Conservation (phyloP, 441 rosid genomes). For the Raphanus hybrid region DNA sequence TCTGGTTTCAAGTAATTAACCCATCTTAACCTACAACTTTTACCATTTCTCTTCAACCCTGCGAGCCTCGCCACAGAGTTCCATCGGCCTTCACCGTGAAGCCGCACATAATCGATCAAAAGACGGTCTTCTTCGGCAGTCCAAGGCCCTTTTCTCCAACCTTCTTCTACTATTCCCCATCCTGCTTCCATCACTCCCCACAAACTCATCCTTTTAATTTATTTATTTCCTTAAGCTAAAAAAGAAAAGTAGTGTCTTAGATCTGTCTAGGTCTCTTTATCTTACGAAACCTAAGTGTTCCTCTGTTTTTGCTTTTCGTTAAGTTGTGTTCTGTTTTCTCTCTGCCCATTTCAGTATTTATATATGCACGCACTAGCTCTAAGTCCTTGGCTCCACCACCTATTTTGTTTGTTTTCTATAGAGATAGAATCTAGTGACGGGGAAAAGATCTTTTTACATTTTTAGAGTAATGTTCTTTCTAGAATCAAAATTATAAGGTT, state of each 20-base stretch:
- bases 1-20: constrained; percentile 96
- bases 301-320: constrained; percentile 39
- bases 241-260: constrained; percentile 14
- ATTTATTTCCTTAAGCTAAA: background rate
- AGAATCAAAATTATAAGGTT: constrained; percentile 33
- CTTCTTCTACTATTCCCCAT: constrained; percentile 73
- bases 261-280: constrained; percentile 28
- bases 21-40: constrained; percentile 96
- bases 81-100: constrained; percentile 97
- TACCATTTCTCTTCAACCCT: constrained; percentile 93
- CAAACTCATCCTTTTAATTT: constrained; percentile 29
- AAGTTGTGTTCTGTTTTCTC: constrained; percentile 32
- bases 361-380: constrained; percentile 41
- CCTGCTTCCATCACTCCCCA: constrained; percentile 74
- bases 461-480: constrained; percentile 31
- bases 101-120: constrained; percentile 71
- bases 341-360: constrained; percentile 34
- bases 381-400: constrained; percentile 39
- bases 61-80: constrained; percentile 87
- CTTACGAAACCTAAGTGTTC: constrained; percentile 28
- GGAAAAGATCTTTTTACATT: constrained; percentile 37
- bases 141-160: constrained; percentile 98
- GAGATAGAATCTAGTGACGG: constrained; percentile 40
- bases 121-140: constrained; percentile 90
- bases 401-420: constrained; percentile 26